Conservation (phyloP, 2,329 filamentous ascomycete genomes). For the Hymenoscyphus albidus region DNA sequence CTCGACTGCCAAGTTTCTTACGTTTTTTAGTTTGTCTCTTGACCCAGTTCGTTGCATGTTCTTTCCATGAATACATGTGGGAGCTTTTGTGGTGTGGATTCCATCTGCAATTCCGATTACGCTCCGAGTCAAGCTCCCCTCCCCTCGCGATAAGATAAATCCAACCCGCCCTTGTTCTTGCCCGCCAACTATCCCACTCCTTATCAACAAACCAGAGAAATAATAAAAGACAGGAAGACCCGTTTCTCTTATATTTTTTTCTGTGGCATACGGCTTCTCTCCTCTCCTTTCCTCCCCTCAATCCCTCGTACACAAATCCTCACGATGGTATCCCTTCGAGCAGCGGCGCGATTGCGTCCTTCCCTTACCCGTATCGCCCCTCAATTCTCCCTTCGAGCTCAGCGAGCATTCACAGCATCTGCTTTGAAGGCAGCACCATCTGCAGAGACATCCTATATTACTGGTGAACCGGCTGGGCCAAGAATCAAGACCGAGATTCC, state of each 20-base stretch:
- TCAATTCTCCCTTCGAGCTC: conserved; percentile 13
- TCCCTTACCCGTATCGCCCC: conserved; percentile 19
- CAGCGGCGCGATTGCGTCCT: conserved; percentile 31
- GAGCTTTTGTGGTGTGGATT: neutral
- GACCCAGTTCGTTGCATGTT: neutral
- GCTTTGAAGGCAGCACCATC: conserved; percentile 20
- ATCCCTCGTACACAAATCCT: neutral
- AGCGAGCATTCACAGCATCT: conserved; percentile 25
- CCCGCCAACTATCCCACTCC: conserved; percentile 3
- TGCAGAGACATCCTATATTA: conserved; percentile 30
- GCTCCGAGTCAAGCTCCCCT: neutral
- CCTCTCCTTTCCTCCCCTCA: conserved; percentile 1
- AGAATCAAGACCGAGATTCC: conserved; percentile 38
- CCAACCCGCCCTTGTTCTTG: neutral
- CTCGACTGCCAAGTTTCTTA: neutral
- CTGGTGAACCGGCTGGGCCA: conserved; percentile 33
- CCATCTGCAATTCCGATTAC: conserved; percentile 1
- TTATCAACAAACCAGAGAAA: conserved; percentile 1
- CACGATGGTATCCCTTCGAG: conserved; percentile 33
- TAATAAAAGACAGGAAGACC: neutral
- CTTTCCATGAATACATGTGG: no score
- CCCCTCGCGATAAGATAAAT: conserved; percentile 1
- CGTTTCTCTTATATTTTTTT: neutral
- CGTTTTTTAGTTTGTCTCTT: neutral
- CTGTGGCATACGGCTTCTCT: neutral